Evolutionary conservation across 495 filamentous ascomycete genomes (phyloP), one percentile per base, ranked within the genome.

Genomic region (Geopyxis carbonaria): DNA sequence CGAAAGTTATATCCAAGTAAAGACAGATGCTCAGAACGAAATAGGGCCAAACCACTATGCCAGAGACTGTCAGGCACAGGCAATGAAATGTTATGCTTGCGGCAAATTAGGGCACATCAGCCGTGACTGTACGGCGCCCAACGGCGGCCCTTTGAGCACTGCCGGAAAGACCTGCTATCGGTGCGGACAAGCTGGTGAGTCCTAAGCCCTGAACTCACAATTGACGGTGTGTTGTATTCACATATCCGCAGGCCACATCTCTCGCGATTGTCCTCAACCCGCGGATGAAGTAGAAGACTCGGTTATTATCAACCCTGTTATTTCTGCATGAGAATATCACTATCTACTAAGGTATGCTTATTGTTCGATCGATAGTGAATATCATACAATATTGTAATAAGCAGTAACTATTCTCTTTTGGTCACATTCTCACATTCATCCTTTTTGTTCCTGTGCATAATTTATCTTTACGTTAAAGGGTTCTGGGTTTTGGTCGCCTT

Each of bases 31-130:
- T 30, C n/a, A n/a, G n/a, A n/a, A n/a, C n/a, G n/a, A n/a, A n/a
- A 5, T 31, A 53, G 50, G 89, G 9, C 91, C 89, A 33, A 99
- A 99, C 67, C 91, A 99, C 62, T 99, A 83, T 54, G 89, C 91
- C 35, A 80, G 91, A 45, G 91, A 99, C 59, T 99, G 91, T 68
- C 91, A 99, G 65, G 89, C 89, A 45, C 91, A 95, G 64, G 85
- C 87, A 39, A 93, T 93, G 85, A 99, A 99, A 64, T 99, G 91
- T 72, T 99, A 95, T 60, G 87, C 91, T 46, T 99, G 91, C 59
- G 91, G 91, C 57, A 97, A 97, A 65, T 73, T 93, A 35, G 89
- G 89, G 31, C 89, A 97, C 65, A 95, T 95, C 61, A 93, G 83
- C 16, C 76, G 87, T 47, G 89, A 99, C 63, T 99, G 89, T 66